Evolutionary conservation across 2,329 filamentous ascomycete species (phyloP), one percentile per base, ranked within the genome.

Genomic region (Fusarium sp.): DNA sequence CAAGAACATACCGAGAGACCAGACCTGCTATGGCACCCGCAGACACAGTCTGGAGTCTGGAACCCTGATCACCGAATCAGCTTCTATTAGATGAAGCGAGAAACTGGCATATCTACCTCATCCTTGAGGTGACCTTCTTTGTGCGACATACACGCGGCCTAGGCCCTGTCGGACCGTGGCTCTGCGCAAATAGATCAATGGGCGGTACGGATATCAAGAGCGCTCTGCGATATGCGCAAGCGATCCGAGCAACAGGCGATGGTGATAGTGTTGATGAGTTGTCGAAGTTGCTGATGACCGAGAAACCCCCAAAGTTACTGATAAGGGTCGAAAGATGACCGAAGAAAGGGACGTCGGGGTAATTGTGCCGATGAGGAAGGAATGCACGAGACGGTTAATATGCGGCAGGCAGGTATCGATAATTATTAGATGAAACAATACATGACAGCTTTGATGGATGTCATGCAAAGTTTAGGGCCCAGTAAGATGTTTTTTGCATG

Each of bases 1-100:
- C 10, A 20, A 14, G n/a, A n/a, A 61, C 78, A 61, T 85, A 93
- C 91, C 94, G 91, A 59, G 96, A 96, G 69, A 98, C 89, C 71
- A 98, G 87, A 63, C 96, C 96, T 69, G 96, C 93, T 71, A 84
- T 83, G 51, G 84, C 86, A 60, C 87, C 87, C 42, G 87, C 86
- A 49, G 82, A 77, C 55, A 87, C 82, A 66, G 87, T 85, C 76
- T 89, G 86, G 46, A 85, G 79, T 67, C 79, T 83, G 58, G 86
- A 84, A 78, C 87, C 87, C 85, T 87, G 62, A 59, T 61, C 58
- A 49, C 23, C 55, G 33, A 29, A 51, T 74, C 40, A 74, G 64
- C 31, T 20, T 29, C 13, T 31, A 29, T 18, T 20, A 23, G 18
- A n/a, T 16, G 33, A 14, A 27, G 34, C 38, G 20, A 31, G 56